Conservation (phyloP, 371 early-diverging fungal species). For the Mortierella sp. region DNA sequence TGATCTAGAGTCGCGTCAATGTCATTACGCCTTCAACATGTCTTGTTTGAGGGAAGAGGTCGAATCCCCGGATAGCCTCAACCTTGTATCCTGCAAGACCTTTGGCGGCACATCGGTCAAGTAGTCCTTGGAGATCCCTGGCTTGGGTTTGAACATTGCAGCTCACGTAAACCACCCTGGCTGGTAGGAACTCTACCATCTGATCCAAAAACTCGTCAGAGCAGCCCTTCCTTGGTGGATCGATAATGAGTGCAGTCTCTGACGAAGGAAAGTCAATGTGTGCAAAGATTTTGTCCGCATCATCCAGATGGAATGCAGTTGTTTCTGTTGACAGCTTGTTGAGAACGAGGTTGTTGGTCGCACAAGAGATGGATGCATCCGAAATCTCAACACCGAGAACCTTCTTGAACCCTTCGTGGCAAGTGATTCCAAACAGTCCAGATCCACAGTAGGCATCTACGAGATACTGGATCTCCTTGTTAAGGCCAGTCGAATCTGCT, state of each 20-base stretch:
- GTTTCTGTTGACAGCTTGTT: constrained; percentile 63
- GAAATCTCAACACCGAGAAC: constrained; percentile 76
- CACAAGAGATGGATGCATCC: constrained; percentile 63
- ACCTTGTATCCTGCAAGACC: constrained; percentile 59
- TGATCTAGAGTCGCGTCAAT: constrained; percentile 46
- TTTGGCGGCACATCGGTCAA: constrained; percentile 52
- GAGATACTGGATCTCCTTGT: constrained; percentile 56
- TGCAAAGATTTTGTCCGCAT: constrained; percentile 65
- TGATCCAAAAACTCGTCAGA: constrained; percentile 67
- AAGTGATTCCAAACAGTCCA: constrained; percentile 73
- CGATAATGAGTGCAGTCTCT: constrained; percentile 71
- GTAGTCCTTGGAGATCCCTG: constrained; percentile 61
- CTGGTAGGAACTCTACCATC: constrained; percentile 68
- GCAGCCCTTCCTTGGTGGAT: constrained; percentile 76
- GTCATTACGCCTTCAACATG: constrained; percentile 72
- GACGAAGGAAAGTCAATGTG: constrained; percentile 59
- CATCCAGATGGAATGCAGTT: constrained; percentile 63
- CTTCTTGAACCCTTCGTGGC: constrained; percentile 60
- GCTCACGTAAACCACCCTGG: constrained; percentile 72
- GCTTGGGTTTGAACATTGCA: constrained; percentile 74
- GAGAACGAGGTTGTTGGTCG: constrained; percentile 65
- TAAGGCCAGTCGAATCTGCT: constrained; percentile 16
- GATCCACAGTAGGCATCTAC: constrained; percentile 80
- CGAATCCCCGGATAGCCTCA: constrained; percentile 67
- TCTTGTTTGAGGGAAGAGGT: constrained; percentile 76